Base-by-base conservation (phyloP, 2,329 filamentous ascomycete species). In the Penicillium sp. region DNA sequence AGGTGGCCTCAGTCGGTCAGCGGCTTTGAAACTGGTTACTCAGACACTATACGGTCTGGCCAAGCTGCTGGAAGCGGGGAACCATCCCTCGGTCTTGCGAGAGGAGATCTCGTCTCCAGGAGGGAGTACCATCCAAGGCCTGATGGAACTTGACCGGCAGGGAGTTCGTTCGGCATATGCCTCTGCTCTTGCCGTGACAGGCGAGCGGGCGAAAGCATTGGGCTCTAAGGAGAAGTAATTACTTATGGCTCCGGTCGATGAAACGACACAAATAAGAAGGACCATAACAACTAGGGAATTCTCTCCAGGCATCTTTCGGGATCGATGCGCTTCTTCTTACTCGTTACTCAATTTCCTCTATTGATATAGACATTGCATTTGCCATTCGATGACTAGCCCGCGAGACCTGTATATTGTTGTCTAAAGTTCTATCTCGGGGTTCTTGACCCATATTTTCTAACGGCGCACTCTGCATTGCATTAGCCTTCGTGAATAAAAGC, bases 1-100 rank as follows among this genome's bases (percentile, higher is more conserved):
- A 0, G 79, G 79, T 72, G 79, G 79, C 0, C 59, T 81, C 4
- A 41, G 22, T 35, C 42, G 54, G 20, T 44, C 36, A 2, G 54
- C 50, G 28, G 51, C 47, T 4, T 44, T 50, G 44, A 43, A 51
- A 27, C 22, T 56, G 20, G 51, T 54, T 2, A 50, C 55, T 0
- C 53, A 56, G 8, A 56, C 53, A 44, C 53, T 53, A 4, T 43
- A 56, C 38, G 54, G 56, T 4, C 56, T 58, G 50, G 43, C 55
- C 30, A 54, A 44, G 24, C 28, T 58, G 24, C 44, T 56, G 9
- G 46, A 44, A 13, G 49, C 51, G 4, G 56, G 56, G 3, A 50
- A 58, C 7, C 56, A 56, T 50, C 53, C 54, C 4, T 41, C 46
- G 20, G 56, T 58, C 0, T 30, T 58, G 24, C 22, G 56, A 16